phyloP scores from a whole-genome alignment of 306 rosid genomes.

The Rosa chinensis region DNA sequence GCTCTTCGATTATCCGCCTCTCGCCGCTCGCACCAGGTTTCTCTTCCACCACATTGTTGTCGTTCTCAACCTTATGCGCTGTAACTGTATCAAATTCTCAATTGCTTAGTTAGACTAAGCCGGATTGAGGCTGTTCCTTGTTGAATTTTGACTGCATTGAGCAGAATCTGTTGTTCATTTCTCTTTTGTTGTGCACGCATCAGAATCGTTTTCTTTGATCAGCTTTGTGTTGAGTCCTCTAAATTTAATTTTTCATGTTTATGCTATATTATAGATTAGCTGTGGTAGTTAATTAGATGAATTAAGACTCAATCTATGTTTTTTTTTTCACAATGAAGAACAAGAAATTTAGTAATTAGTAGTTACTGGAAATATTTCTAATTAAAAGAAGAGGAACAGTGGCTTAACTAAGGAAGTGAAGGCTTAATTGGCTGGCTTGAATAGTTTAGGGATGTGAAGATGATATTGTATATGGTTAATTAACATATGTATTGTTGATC shows the following conservation, averaged over 20 bases:
- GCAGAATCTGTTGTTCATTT: neutral
- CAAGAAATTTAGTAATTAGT: no score
- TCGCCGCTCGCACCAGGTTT: slow-evolving; percentile 89
- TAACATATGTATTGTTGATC: neutral
- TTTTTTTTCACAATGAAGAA: neutral
- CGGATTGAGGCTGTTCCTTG: neutral
- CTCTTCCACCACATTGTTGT: neutral
- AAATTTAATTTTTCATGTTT: neutral
- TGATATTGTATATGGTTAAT: neutral
- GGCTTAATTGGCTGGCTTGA: neutral
- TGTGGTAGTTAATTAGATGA: neutral
- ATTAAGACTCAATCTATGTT: neutral
- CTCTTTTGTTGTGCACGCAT: neutral
- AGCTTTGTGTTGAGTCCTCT: neutral
- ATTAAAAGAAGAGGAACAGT: no score
- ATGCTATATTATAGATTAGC: neutral
- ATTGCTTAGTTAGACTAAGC: neutral
- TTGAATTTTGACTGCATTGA: neutral
- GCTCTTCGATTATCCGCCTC: slow-evolving; percentile 91
- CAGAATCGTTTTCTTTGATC: neutral
- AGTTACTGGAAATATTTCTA: no score
- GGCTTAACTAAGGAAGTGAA: neutral
- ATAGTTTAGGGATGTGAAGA: neutral
- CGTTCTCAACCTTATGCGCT: neutral
- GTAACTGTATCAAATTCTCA: neutral